Evolutionary conservation across 768 basidiomycete genomes (phyloP).

Genomic region (Trametes sanguinea): DNA sequence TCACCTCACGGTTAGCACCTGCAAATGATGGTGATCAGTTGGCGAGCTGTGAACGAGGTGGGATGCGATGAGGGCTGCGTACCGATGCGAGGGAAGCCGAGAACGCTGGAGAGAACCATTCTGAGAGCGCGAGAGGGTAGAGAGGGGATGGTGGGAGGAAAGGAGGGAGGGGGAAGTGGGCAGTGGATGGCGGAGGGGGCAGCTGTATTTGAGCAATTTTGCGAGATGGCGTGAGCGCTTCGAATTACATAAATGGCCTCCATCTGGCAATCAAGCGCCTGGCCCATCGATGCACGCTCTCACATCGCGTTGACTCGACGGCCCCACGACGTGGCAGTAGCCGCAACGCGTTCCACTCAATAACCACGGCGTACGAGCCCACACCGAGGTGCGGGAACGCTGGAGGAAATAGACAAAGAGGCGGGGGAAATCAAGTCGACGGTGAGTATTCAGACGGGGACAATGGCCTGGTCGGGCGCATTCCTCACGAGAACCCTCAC

Average conservation of each 20-base stretch:
- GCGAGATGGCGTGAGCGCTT: constrained; percentile 19
- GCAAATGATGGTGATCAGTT: constrained; percentile 1
- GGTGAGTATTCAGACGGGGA: not conserved
- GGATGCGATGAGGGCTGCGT: constrained; percentile 15
- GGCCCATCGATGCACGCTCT: constrained; percentile 8
- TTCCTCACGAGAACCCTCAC: constrained; percentile 2
- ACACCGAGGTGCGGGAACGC: constrained; percentile 2
- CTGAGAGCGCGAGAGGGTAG: constrained; percentile 20
- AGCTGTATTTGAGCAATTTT: constrained; percentile 19
- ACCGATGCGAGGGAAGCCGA: constrained; percentile 64
- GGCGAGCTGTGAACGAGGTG: not conserved
- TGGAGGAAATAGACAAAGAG: constrained; percentile 4
- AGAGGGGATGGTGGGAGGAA: constrained; percentile 24
- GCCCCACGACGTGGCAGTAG: constrained; percentile 12
- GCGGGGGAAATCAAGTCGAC: not conserved
- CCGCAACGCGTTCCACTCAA: not conserved
- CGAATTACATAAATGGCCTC: constrained; percentile 19
- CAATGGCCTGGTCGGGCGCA: not conserved
- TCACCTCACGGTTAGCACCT: constrained; percentile 94
- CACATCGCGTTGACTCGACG: not conserved
- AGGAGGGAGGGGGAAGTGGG: constrained; percentile 22
- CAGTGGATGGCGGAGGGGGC: constrained; percentile 4
- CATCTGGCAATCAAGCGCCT: constrained; percentile 19
- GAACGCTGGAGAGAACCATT: constrained; percentile 53
- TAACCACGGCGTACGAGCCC: not conserved